Base-by-base conservation (phyloP, 768 basidiomycete species). In the Termitomyces sp. region DNA sequence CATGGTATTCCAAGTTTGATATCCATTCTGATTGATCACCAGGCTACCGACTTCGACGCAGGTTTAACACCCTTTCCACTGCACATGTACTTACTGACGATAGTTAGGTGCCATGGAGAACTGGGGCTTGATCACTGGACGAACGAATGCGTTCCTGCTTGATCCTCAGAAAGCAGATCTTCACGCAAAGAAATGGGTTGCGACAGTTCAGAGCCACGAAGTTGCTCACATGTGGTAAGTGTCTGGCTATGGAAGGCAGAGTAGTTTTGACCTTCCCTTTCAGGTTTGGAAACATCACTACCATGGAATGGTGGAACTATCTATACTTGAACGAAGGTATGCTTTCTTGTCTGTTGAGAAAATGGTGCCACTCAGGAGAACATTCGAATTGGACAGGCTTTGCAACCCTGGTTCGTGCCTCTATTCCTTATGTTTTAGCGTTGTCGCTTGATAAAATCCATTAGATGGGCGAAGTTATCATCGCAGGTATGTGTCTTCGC, bases 281-380 rank as follows among this genome's bases (percentile, higher is more conserved):
- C 64, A 79, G 92, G 92, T 96, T 96, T 67, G 95, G 94, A 28
- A 89, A 96, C 70, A 90, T 97, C 67, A 90, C 92, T 7, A 96
- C 94, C 0, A 95, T 96, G 94, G 85, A 85, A 68, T 94, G 92
- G 92, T 94, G 92, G 91, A 86, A 91, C 63, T 88, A 91, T 71
- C 79, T 93, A 52, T 91, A 91, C 73, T 75, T 92, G 60, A 92
- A 91, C 64, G 90, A 92, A 83, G 89, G 86, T 84, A 55, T 38
- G 74, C 59, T 18, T 33, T 36, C 35, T 61, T 28, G 12, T n/a
- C 36, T 28, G 22, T 42, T 46, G 16, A 7, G 49, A n/a, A 2
- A 12, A 45, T 55, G 35, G 60, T 7, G 45, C 36, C 63, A 54
- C 65, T 55, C 46, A 49, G 13, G 13, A 33, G n/a, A 12, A 24